Base-by-base conservation (phyloP, 345 rosid species). In the Aquilaria sinensis region DNA sequence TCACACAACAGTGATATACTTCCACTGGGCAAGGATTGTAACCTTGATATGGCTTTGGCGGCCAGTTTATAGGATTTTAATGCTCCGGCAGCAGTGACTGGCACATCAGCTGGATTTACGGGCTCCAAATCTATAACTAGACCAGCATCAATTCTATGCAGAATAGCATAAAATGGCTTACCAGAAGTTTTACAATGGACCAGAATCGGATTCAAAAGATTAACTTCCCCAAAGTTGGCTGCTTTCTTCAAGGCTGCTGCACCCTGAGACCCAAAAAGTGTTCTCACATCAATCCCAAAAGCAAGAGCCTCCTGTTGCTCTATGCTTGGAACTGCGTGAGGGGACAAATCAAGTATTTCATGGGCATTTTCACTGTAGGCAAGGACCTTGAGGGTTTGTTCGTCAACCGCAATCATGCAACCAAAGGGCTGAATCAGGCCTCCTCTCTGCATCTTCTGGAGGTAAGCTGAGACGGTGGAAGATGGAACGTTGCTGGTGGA, bases 1-100 rank as follows among this genome's bases (percentile, higher is more conserved):
- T 90, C 92, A 45, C 90, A 85, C 10, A 88, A 63, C 67, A 78
- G 53, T 52, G 77, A 75, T 54, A 90, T 66, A 58, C 76, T 73
- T 64, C 87, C 87, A 65, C 89, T 77, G 15, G 86, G 81, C 77
- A 88, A 76, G 16, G 93, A 81, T 75, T 90, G 97, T 81, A 90
- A 60, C 23, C 82, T 90, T 2, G 93, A 85, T 64, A 90, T 90
- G 37, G 96, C 86, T 71, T 85, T 90, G 46, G 93, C 82, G 10
- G 93, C 93, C 62, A 90, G 84, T 70, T 84, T 90, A 68, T 87
- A 90, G 0, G 97, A 90, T 57, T 76, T 85, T 61, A 90, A 75
- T 1, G 96, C 96, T 60, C 97, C 96, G 14, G 97, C 87, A 77
- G 97, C 81, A 51, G 86, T 88, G 45, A 84, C 81, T 0, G 96